phyloP scores from a whole-genome alignment of 306 rosid genomes.

The Rosa rugosa region DNA sequence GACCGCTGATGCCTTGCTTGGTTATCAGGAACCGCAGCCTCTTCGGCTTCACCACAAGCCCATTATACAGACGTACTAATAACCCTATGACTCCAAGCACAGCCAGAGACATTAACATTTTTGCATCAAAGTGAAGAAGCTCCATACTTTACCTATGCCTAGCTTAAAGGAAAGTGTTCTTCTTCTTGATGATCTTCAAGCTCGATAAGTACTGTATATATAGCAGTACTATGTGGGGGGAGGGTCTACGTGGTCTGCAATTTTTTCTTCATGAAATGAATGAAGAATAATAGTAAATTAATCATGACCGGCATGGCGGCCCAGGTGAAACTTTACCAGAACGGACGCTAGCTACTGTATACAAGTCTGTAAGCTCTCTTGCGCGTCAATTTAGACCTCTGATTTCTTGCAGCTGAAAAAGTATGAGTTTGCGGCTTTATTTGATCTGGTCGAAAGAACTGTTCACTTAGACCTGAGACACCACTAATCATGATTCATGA shows the following conservation, averaged over 20 bases:
- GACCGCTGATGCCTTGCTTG: constrained; percentile 50
- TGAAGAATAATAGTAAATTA: background rate
- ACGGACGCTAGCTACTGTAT: background rate
- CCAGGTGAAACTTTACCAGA: background rate
- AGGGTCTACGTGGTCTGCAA: background rate
- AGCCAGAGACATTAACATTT: constrained; percentile 16
- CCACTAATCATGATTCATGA: background rate
- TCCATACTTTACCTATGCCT: constrained; percentile 4
- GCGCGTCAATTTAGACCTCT: background rate
- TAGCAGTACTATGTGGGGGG: background rate
- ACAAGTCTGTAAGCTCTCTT: background rate
- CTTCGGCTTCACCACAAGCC: constrained; percentile 27
- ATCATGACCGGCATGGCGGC: constrained; percentile 4
- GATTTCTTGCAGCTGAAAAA: background rate
- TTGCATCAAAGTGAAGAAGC: constrained; percentile 17
- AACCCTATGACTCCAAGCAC: constrained; percentile 18
- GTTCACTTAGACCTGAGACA: background rate
- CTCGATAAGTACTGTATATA: background rate
- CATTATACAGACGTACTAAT: constrained; percentile 15
- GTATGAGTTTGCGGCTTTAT: background rate
- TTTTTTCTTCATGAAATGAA: background rate
- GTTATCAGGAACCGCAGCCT: constrained; percentile 29
- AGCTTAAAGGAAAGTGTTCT: background rate
- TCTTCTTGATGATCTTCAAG: background rate
- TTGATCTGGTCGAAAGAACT: background rate